These are phyloP conservation scores for Westerdykella aurantiaca DNA, from an alignment of 2,329 filamentous ascomycete species.

Conservation along the genomic window DNA sequence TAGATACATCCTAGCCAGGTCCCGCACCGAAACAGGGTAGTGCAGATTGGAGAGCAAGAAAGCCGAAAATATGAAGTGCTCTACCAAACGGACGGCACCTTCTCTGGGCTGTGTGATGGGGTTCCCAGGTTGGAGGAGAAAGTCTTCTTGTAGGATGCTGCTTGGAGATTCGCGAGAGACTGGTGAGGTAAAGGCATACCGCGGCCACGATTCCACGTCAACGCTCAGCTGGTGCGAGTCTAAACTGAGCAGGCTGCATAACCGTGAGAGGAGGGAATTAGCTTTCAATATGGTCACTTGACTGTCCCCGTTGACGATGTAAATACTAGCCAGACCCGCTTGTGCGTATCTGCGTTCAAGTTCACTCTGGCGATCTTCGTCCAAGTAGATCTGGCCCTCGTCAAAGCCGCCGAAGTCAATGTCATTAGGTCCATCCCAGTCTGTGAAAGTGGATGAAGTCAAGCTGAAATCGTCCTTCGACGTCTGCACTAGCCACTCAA, in stretches of 20 bases:
- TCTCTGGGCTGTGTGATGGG: slow-evolving; percentile 57
- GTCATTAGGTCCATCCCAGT: slow-evolving; percentile 70
- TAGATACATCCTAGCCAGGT: slow-evolving; percentile 56
- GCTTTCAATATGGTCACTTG: slow-evolving; percentile 55
- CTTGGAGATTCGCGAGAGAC: slow-evolving; percentile 27
- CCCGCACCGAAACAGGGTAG: slow-evolving; percentile 37
- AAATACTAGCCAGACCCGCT: slow-evolving; percentile 61
- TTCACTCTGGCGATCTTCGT: slow-evolving; percentile 54
- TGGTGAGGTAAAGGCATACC: slow-evolving; percentile 34
- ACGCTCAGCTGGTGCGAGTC: slow-evolving; percentile 48
- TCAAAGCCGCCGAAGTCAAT: slow-evolving; percentile 60
- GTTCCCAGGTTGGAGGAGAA: slow-evolving; percentile 56
- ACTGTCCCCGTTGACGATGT: slow-evolving; percentile 57
- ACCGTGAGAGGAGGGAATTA: slow-evolving; percentile 55
- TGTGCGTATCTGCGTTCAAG: slow-evolving; percentile 62
- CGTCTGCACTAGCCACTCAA: slow-evolving; percentile 60
- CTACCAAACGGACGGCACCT: slow-evolving; percentile 54
- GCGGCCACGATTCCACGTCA: slow-evolving; percentile 40
- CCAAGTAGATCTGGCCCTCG: slow-evolving; percentile 49
- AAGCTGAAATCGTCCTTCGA: slow-evolving; percentile 56
- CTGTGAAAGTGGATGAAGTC: slow-evolving; percentile 58
- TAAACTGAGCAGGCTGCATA: slow-evolving; percentile 56
- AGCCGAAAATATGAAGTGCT: slow-evolving; percentile 54
- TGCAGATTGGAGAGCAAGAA: slow-evolving; percentile 41
- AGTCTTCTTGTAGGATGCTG: slow-evolving; percentile 37